Conservation (phyloP, 2,329 filamentous ascomycete species). For the Beauveria scarabaeidicola region DNA sequence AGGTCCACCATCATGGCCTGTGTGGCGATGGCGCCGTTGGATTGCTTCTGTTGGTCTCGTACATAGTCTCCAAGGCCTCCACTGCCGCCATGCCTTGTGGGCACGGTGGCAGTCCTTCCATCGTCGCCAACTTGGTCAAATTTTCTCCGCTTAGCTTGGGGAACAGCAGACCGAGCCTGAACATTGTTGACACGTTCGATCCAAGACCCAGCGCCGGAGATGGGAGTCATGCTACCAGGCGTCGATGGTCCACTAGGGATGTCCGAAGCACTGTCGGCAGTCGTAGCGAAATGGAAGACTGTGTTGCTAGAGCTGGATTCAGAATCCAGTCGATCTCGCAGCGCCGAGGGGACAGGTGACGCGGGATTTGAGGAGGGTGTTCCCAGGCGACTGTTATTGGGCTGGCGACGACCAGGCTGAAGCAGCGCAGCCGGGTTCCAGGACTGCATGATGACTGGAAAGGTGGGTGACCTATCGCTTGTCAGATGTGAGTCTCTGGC, state of each 20-base stretch:
- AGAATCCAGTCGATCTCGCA: constrained; percentile 17
- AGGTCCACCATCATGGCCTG: constrained; percentile 47
- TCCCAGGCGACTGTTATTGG: constrained; percentile 20
- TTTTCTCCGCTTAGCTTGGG: constrained; percentile 60
- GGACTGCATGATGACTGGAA: constrained; percentile 19
- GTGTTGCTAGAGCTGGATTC: constrained; percentile 23
- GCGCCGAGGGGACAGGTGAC: constrained; percentile 14
- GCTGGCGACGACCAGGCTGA: constrained; percentile 27
- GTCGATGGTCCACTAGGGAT: constrained; percentile 26
- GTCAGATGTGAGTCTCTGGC: constrained; percentile 8
- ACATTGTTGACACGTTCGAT: constrained; percentile 72
- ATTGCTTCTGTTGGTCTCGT: constrained; percentile 47
- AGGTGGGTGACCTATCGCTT: constrained; percentile 20
- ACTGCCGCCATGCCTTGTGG: constrained; percentile 36
- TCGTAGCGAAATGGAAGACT: constrained; percentile 35
- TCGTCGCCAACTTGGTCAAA: constrained; percentile 36
- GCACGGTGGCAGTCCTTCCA: constrained; percentile 28
- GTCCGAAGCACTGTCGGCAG: constrained; percentile 26
- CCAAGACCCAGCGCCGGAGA: constrained; percentile 46
- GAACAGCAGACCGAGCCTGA: constrained; percentile 50
- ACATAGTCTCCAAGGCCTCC: constrained; percentile 59
- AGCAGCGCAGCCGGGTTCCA: constrained; percentile 36
- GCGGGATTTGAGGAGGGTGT: constrained; percentile 19
- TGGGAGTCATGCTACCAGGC: constrained; percentile 19
- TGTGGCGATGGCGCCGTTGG: constrained; percentile 19